Base-by-base conservation (phyloP, 768 basidiomycete species). In the Calocybe gangraenosa region DNA sequence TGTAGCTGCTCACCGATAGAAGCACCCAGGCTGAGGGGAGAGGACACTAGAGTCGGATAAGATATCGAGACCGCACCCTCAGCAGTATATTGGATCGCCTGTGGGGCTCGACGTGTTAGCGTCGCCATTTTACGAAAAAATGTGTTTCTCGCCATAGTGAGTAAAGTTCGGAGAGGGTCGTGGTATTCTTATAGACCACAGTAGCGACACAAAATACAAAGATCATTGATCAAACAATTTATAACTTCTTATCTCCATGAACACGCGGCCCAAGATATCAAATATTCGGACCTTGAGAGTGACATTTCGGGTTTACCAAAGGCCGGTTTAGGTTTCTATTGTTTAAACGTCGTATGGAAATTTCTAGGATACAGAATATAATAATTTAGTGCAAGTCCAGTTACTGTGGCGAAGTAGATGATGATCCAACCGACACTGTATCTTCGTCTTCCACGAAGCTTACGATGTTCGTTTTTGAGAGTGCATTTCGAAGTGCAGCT, bases 31-130 rank as follows among this genome's bases (percentile, higher is more conserved):
- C 76, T 71, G 8, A 70, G 54, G 0, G 85, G 81, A 0, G 71
- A 67, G 9, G 75, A 69, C 21, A 77, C 53, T 41, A 91, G 69
- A 5, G 75, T 71, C 9, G 64, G 53, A 60, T 89, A 89, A 0
- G 84, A 79, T 42, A 90, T 76, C 2, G 73, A 63, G 9, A 89
- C 76, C 2, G 76, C 76, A 1, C 77, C 75, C 43, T 78, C 75
- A 1, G 66, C 33, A 14, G 71, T 75, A 49, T 63, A 62, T 2
- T 63, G 55, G 19, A 73, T 56, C 11, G 58, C 30, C 54, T 62
- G 54, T 21, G n/a, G n/a, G n/a, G 31, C 45, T 44, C 37, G 47
- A 40, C 40, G 48, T 13, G 46, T 56, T 37, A 57, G 51, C 28
- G 47, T 50, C 18, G 50, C 41, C 46, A 53, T 38, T 35, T 54